These are phyloP conservation scores for Haplographium delicatum DNA, from an alignment of 495 filamentous ascomycete genomes.

Conservation along the genomic window DNA sequence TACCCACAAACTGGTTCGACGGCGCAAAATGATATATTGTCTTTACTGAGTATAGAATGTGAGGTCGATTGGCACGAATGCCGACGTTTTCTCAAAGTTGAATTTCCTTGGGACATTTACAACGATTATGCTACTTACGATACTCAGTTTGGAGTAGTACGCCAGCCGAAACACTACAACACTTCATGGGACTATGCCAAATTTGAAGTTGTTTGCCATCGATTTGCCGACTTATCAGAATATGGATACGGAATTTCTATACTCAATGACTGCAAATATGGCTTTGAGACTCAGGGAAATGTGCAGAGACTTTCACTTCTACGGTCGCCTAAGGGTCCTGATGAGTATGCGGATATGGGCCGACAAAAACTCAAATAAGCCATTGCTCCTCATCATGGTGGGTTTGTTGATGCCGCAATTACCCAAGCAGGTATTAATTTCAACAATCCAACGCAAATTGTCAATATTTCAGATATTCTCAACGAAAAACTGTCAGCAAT, in stretches of 20 bases:
- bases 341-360: slow-evolving; percentile 96
- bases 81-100: slow-evolving; percentile 98
- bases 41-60: slow-evolving; percentile 68
- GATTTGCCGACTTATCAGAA: slow-evolving; percentile 92
- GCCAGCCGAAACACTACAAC: slow-evolving; percentile 91
- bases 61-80: slow-evolving; percentile 90
- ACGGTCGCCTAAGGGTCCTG: slow-evolving; percentile 87
- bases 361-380: slow-evolving; percentile 84
- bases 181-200: slow-evolving; percentile 98
- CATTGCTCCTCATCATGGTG: slow-evolving; percentile 77
- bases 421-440: slow-evolving; percentile 83
- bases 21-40: slow-evolving; percentile 54
- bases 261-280: slow-evolving; percentile 94
- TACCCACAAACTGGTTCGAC: slow-evolving; percentile 72
- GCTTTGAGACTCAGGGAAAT: slow-evolving; percentile 87
- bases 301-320: slow-evolving; percentile 94
- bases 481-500: slow-evolving; percentile 26
- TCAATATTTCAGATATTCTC: slow-evolving; percentile 27
- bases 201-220: slow-evolving; percentile 97
- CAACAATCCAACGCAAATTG: slow-evolving; percentile 59
- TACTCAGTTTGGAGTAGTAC: slow-evolving; percentile 84
- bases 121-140: slow-evolving; percentile 96
- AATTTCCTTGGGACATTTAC: slow-evolving; percentile 88
- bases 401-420: slow-evolving; percentile 61
- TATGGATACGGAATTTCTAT: slow-evolving; percentile 87